A percentile compares a stretch with the other conserved stretches of the same genome.
phyloP scores from a whole-genome alignment of 306 rosid species.

The Nissolia schottii region DNA sequence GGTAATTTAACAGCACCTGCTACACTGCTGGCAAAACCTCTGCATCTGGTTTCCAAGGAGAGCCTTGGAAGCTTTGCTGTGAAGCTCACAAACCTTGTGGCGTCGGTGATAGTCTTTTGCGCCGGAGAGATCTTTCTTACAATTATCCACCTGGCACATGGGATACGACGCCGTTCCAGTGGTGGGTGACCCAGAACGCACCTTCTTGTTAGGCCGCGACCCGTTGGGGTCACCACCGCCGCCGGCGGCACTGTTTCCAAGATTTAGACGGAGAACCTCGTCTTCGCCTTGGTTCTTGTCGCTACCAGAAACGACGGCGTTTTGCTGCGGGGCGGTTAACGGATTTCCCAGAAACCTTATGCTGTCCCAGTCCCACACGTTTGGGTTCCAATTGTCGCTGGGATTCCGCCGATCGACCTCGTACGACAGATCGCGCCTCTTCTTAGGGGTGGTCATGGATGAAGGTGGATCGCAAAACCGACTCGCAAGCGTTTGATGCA shows the following conservation, averaged over 20 bases:
- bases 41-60: constrained; percentile 66
- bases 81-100: constrained; percentile 84
- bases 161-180: constrained; percentile 49
- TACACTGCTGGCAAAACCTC: constrained; percentile 95
- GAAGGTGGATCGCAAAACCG: constrained; percentile 36
- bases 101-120: constrained; percentile 92
- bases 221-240: background rate
- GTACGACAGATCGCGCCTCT: constrained; percentile 71
- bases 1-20: constrained; percentile 43
- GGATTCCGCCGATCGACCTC: constrained; percentile 32
- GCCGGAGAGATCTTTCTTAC: constrained; percentile 66
- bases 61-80: constrained; percentile 73
- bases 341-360: constrained; percentile 51
- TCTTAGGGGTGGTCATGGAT: constrained; percentile 19
- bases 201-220: constrained; percentile 48
- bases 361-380: constrained; percentile 76
- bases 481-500: constrained; percentile 34
- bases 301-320: background rate
- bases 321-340: background rate
- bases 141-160: constrained; percentile 85
- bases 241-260: constrained; percentile 32
- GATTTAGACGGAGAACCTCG: constrained; percentile 52
- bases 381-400: constrained; percentile 54
- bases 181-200: constrained; percentile 69
- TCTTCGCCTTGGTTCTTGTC: constrained; percentile 30